These are phyloP conservation scores for Plasmodium knowlesi DNA, from an alignment of 169 alveolate genomes.

Conservation along the genomic window DNA sequence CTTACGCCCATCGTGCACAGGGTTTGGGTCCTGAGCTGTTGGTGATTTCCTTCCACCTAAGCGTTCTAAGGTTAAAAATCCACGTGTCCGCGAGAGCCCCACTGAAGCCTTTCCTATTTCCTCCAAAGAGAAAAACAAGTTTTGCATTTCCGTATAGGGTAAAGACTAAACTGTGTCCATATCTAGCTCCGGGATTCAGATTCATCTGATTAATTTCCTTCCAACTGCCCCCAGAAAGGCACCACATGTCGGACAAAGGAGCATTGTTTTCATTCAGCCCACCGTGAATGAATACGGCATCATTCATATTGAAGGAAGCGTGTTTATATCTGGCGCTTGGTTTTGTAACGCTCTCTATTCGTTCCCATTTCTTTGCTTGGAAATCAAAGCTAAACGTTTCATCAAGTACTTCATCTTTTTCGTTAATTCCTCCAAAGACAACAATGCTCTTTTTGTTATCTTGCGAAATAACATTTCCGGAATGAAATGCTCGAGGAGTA, in stretches of 20 bases:
- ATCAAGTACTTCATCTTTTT: constrained; percentile 23
- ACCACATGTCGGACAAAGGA: constrained; percentile 47
- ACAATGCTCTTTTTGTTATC: constrained; percentile 40
- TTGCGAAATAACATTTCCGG: constrained; percentile 70
- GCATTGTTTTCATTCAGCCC: constrained; percentile 24
- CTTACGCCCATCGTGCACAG: constrained; percentile 75
- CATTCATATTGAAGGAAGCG: constrained; percentile 51
- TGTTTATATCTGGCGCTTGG: constrained; percentile 68
- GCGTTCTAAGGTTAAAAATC: constrained; percentile 44
- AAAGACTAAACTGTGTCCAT: constrained; percentile 63
- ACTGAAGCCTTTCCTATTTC: constrained; percentile 59
- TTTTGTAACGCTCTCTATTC: background rate
- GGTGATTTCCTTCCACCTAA: constrained; percentile 38
- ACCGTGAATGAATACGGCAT: constrained; percentile 63
- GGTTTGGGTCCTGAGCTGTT: constrained; percentile 42
- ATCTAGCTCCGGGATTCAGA: constrained; percentile 35
- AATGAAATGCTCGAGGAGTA: constrained; percentile 40
- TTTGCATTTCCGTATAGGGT: constrained; percentile 26
- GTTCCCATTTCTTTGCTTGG: constrained; percentile 67
- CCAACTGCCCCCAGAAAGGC: constrained; percentile 33
- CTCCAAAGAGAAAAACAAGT: constrained; percentile 62
- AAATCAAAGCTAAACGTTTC: constrained; percentile 71
- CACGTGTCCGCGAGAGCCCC: constrained; percentile 61
- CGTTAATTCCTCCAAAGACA: constrained; percentile 72
- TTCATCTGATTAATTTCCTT: constrained; percentile 1